Base-by-base conservation (phyloP, 768 basidiomycete species). In the Kwoniella dendrophila region DNA sequence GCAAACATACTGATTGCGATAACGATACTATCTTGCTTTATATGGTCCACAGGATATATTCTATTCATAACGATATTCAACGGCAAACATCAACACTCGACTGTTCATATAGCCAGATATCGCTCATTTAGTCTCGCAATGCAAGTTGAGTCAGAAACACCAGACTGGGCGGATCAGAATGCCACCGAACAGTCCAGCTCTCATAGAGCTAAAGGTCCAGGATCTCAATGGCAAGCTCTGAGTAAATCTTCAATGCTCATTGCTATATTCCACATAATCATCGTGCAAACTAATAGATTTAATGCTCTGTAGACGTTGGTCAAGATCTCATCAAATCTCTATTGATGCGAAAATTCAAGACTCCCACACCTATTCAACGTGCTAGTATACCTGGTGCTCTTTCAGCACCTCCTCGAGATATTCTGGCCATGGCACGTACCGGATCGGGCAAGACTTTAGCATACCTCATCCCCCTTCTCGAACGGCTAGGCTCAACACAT, bases 391-490 rank as follows among this genome's bases (percentile, higher is more conserved):
- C 96, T 5, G 82, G 87, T 20, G 85, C 96, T 41, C 85, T 98
- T 38, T 79, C 88, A 12, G 86, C 84, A 41, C 92, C 94, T 40
- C 92, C 93, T 8, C 83, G 90, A 54, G 94, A 96, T 80, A 86
- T 99, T 14, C 92, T 98, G 14, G 95, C 92, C 41, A 99, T 98
- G 96, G 95, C 96, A 36, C 85, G 96, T 36, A 99, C 96, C 3
- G 96, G 96, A 41, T 96, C 93, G 1, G 96, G 96, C 62, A 98
- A 98, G 81, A 94, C 94, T 10, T 85, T 99, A 34, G 95, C 95
- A 20, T 99, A 94, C 77, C 86, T 98, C 84, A 82, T 98, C 26
- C 96, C 96, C 51, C 84, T 99, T 16, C 83, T 96, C 0, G 90
- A 94, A 59, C 85, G 91, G 47, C 84, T 99, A 7, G 86, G 88